Base-by-base conservation (phyloP, 1,139 yeast genomes). In the Pneumocystis carinii region DNA sequence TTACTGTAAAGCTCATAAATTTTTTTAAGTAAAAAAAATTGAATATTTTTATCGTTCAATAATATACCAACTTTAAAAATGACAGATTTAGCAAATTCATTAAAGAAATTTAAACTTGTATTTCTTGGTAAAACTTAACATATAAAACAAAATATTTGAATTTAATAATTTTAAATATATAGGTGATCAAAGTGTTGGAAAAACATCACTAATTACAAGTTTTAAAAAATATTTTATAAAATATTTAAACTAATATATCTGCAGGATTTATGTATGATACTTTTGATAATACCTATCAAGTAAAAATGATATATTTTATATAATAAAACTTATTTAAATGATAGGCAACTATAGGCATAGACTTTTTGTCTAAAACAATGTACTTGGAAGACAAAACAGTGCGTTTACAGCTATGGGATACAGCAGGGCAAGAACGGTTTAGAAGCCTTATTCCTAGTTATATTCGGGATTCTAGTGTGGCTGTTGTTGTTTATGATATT, bases 371-470 rank as follows among this genome's bases (percentile, higher is more conserved):
- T 62, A 92, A 90, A 73, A 86, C 87, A 53, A 85, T 84, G 88
- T 85, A 86, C 71, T 75, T 85, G 56, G 88, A 86, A 66, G 90
- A 86, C 71, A 83, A 86, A 66, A 86, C 90, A 1, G 83, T 83
- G 39, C 77, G 87, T 68, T 74, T 84, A 65, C 87, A 83, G 65
- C 88, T 92, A 64, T 92, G 98, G 98, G 98, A 92, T 73, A 92
- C 98, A 59, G 98, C 98, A 2, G 98, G 98, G 38, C 98, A 92
- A 77, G 98, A 92, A 75, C 79, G 98, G 69, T 92, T 92, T 78
- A 79, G 97, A 70, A 90, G 96, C 5, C 78, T 92, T 70, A 90
- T 92, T 68, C 97, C 98, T 1, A 86, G 95, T 15, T 92, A 92
- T 72, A 92, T 92, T 65, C 81, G 98, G 68, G 98, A 92, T 74